A percentile compares a stretch with the other conserved stretches of the same genome.
These are phyloP conservation scores for Claviceps pazoutovae DNA, from an alignment of 2,329 filamentous ascomycete genomes.

Conservation along the genomic window DNA sequence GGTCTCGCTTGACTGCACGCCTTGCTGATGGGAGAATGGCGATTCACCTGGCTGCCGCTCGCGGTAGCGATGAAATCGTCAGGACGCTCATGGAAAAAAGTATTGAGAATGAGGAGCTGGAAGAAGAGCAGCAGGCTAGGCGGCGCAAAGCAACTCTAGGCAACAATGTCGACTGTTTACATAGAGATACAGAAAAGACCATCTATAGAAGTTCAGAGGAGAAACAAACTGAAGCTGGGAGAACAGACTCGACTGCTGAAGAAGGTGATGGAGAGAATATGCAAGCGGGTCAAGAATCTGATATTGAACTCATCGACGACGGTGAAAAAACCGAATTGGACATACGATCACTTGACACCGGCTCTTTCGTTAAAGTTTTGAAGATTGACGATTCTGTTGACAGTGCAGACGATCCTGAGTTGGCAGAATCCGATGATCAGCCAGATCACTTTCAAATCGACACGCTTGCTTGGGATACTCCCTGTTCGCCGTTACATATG, in stretches of 20 bases:
- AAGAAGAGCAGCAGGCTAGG: conserved; percentile 43
- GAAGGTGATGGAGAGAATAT: conserved; percentile 7
- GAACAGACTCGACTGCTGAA: not conserved
- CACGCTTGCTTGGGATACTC: conserved; percentile 64
- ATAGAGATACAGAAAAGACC: conserved; percentile 2
- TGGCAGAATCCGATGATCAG: conserved; percentile 45
- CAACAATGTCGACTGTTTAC: conserved; percentile 8
- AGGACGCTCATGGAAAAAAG: conserved; percentile 61
- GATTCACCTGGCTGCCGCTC: conserved; percentile 64
- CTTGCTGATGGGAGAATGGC: conserved; percentile 69
- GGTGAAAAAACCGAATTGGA: conserved; percentile 36
- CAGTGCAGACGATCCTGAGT: conserved; percentile 25
- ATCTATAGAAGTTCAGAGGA: not conserved
- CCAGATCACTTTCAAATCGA: conserved; percentile 73
- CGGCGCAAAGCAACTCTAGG: conserved; percentile 23
- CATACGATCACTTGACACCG: conserved; percentile 43
- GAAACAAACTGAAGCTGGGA: conserved; percentile 1
- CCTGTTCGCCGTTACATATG: conserved; percentile 61
- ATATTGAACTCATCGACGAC: conserved; percentile 34
- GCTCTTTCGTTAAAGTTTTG: conserved; percentile 59
- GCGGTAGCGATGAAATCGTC: conserved; percentile 56
- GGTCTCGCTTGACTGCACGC: conserved; percentile 58
- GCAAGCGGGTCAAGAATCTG: conserved; percentile 15
- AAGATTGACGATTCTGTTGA: conserved; percentile 22
- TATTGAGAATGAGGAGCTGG: conserved; percentile 55